Evolutionary conservation across 306 rosid species (phyloP), one percentile per base, ranked within the genome.

Genomic region (Citrullus colocynthis): DNA sequence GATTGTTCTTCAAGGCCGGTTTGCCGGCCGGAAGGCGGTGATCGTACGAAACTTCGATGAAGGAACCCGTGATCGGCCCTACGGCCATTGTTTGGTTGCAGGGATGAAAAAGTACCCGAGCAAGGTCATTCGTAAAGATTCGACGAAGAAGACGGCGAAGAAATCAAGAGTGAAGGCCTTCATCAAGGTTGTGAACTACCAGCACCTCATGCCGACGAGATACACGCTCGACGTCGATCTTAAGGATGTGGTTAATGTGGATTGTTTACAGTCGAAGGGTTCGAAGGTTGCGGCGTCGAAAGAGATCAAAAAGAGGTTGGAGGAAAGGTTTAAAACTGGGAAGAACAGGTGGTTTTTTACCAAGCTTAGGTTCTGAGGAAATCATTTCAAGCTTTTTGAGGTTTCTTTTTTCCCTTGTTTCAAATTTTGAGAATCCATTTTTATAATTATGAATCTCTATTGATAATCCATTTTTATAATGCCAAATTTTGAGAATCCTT

Each of bases 311-410:
- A 84, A 81, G 79, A 77, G 85, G 36, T 60, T 86, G 9, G 89
- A 86, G 84, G 85, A 86, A 79, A 67, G 89, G 82, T 86, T 86
- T 72, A 86, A 86, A 84, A 83, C 84, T 9, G 89, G 89, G 20
- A 86, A 83, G 82, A 86, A 83, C 85, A 76, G 89, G 84, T 86
- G 89, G 84, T 86, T 86, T 64, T 86, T 86, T 63, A 86, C 89
- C 55, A 86, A 86, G 82, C 89, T 86, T 74, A 81, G 89, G 82
- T 86, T 86, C 78, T 86, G 78, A 76, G 34, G 60, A 6, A 5
- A 42, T 69, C 18, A 56, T 59, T 76, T 59, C 41, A 8, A 24
- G 48, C 15, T 14, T 36, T 24, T 76, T 0, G 55, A 58, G n/a
- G 48, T 67, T 4, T 15, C 15, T 56, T 21, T 42, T 48, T 32